These are phyloP conservation scores for Coemansia sp. DNA, from an alignment of 192 early-diverging fungal genomes.

Conservation along the genomic window DNA sequence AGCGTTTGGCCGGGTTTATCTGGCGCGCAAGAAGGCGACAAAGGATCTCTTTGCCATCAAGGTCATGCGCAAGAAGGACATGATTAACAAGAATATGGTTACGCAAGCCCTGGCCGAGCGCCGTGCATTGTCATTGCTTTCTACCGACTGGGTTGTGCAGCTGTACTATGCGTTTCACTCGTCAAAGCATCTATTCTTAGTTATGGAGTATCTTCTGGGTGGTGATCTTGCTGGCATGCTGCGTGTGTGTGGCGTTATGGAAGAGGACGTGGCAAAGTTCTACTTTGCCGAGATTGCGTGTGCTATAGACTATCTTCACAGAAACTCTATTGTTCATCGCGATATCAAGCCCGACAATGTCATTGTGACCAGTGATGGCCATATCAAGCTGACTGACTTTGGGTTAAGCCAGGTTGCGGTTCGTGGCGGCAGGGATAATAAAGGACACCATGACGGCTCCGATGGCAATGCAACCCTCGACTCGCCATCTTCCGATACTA, in stretches of 20 bases:
- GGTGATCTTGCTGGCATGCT: constrained; percentile 82
- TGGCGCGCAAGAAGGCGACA: constrained; percentile 83
- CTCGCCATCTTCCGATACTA: constrained; percentile 21
- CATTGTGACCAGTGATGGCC: constrained; percentile 82
- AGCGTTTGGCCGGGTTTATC: constrained; percentile 90
- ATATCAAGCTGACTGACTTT: constrained; percentile 95
- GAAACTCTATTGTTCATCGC: constrained; percentile 87
- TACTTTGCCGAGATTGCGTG: constrained; percentile 89
- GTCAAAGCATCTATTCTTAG: constrained; percentile 84
- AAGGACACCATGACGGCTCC: constrained; percentile 27
- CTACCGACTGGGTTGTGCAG: constrained; percentile 87
- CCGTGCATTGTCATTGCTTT: constrained; percentile 75
- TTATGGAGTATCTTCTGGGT: constrained; percentile 91
- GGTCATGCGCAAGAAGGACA: constrained; percentile 88
- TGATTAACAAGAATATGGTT: constrained; percentile 97
- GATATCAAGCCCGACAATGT: constrained; percentile 86
- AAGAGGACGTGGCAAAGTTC: constrained; percentile 78
- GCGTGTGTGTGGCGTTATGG: constrained; percentile 75
- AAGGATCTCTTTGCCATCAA: constrained; percentile 92
- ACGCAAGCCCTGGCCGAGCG: constrained; percentile 86
- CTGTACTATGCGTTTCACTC: constrained; percentile 93
- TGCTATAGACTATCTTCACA: constrained; percentile 90
- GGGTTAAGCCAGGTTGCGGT: constrained; percentile 84
- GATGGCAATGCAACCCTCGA: constrained; percentile 17
- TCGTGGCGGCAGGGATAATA: constrained; percentile 29